Evolutionary conservation across 768 basidiomycete species (phyloP), one percentile per base, ranked within the genome.

Genomic region (Boletus subcaerulescens): DNA sequence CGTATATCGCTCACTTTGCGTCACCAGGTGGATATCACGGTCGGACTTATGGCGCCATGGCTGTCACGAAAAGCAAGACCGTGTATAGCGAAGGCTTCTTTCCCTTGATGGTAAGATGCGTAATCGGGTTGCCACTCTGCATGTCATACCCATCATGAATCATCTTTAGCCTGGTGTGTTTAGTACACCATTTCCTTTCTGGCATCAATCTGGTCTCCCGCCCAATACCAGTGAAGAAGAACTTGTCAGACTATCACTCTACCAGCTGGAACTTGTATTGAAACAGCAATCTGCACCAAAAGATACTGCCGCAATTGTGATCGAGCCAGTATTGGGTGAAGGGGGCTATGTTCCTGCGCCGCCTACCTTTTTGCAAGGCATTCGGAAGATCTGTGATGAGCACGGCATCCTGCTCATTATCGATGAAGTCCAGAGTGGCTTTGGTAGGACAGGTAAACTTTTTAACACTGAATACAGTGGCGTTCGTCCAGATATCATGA

Each of bases 261-360:
- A 88, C 71, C 91, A 95, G 68, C 79, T 98, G 18, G 86, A 92
- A 51, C 80, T 97, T 14, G 67, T 96, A 13, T 73, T 88, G 55
- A 73, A 75, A 47, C 95, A 98, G 70, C 91, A 94, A 70, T 87
- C 86, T 8, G 78, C 86, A 2, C 90, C 94, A 0, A 71, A 73
- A 5, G 95, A 98, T 68, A 95, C 93, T 1, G 93, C 95, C 2
- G 94, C 93, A n/a, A 87, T 98, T 65, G 73, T 98, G 59, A 73
- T 98, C 40, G 96, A 98, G 76, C 91, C 96, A 40, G 87, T 98
- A 1, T 78, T 98, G 31, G 95, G 94, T 24, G 96, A 98, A 71
- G 96, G 96, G 35, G 96, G 96, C 2, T 98, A 98, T 71, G 90
- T 97, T 15, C 86, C 91, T 29, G 91, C 93, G 0, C 91, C 93